Evolutionary conservation across 306 rosid genomes (phyloP).

Genomic region (Begonia loranthoides): DNA sequence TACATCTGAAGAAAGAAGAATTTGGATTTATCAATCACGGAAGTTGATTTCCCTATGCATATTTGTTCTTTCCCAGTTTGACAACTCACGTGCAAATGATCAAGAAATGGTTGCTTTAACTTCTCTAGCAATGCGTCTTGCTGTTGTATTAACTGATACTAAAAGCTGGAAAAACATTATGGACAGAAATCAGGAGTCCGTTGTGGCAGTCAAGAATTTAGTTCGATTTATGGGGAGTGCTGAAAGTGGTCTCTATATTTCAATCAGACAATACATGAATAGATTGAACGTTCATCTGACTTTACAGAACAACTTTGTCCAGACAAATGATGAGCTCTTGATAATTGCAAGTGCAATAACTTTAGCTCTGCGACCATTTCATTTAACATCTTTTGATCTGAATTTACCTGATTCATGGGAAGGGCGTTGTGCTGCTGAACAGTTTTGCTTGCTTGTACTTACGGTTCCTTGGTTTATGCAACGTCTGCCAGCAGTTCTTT

Average conservation of each 20-base stretch:
- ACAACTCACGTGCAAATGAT: slow-evolving; percentile 21
- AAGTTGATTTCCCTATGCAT: slow-evolving; percentile 55
- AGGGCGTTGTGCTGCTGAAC: slow-evolving; percentile 43
- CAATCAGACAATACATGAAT: slow-evolving; percentile 53
- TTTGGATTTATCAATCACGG: slow-evolving; percentile 60
- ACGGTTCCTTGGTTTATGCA: slow-evolving; percentile 74
- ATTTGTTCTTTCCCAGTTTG: slow-evolving; percentile 53
- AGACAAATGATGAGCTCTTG: slow-evolving; percentile 46
- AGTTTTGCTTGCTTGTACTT: slow-evolving; percentile 40
- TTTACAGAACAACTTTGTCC: slow-evolving; percentile 20
- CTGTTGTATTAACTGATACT: slow-evolving; percentile 66
- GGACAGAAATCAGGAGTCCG: slow-evolving; percentile 33
- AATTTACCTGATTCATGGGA: slow-evolving; percentile 26
- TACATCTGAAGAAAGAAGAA: slow-evolving; percentile 60
- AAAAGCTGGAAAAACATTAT: slow-evolving; percentile 67
- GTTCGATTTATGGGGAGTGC: slow-evolving; percentile 42
- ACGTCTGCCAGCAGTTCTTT: slow-evolving; percentile 60
- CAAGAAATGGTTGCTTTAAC: slow-evolving; percentile 40
- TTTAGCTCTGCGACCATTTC: slow-evolving; percentile 73
- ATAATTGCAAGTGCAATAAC: slow-evolving; percentile 82
- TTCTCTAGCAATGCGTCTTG: slow-evolving; percentile 65
- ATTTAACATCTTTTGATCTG: slow-evolving; percentile 25
- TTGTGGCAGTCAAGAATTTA: slow-evolving; percentile 49
- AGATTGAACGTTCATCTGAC: slow-evolving; percentile 32
- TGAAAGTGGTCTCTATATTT: slow-evolving; percentile 53